Evolutionary conservation across 805 yeast species (phyloP).

Genomic region (Brettanomyces sp.): DNA sequence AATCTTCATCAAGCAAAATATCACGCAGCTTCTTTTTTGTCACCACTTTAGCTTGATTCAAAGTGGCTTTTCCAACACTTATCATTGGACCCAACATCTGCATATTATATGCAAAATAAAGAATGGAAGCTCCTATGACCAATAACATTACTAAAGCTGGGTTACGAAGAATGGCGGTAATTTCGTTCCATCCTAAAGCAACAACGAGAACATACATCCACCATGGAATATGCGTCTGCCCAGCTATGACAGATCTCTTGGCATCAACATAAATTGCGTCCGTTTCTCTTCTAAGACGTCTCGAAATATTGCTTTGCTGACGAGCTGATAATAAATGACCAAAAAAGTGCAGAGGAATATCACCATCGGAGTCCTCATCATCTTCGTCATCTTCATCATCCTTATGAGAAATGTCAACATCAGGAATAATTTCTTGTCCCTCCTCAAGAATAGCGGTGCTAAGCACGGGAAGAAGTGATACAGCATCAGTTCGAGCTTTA

Average conservation of each 20-base stretch:
- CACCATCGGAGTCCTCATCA: constrained; percentile 28
- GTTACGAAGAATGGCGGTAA: constrained; percentile 76
- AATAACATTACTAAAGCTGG: constrained; percentile 69
- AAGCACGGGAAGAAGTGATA: constrained; percentile 48
- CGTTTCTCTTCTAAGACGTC: constrained; percentile 61
- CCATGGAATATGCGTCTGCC: constrained; percentile 71
- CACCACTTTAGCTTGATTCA: constrained; percentile 46
- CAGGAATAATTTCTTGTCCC: constrained; percentile 53
- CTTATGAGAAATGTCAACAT: constrained; percentile 33
- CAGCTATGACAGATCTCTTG: constrained; percentile 73
- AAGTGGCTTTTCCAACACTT: constrained; percentile 46
- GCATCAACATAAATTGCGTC: constrained; percentile 81
- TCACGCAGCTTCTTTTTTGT: constrained; percentile 54
- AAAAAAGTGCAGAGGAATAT: constrained; percentile 30
- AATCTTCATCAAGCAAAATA: constrained; percentile 41
- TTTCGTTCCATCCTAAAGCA: constrained; percentile 92
- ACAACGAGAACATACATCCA: constrained; percentile 68
- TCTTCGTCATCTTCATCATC: constrained; percentile 27
- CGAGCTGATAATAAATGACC: constrained; percentile 47
- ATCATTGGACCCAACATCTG: constrained; percentile 72
- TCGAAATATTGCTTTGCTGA: constrained; percentile 47
- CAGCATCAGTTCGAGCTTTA: constrained; percentile 49
- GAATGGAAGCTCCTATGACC: constrained; percentile 47
- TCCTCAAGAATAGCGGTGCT: constrained; percentile 44
- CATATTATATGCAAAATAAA: constrained; percentile 58